Evolutionary conservation across 2,329 filamentous ascomycete species (phyloP).

Genomic region (Paraphoma chrysanthemicola): DNA sequence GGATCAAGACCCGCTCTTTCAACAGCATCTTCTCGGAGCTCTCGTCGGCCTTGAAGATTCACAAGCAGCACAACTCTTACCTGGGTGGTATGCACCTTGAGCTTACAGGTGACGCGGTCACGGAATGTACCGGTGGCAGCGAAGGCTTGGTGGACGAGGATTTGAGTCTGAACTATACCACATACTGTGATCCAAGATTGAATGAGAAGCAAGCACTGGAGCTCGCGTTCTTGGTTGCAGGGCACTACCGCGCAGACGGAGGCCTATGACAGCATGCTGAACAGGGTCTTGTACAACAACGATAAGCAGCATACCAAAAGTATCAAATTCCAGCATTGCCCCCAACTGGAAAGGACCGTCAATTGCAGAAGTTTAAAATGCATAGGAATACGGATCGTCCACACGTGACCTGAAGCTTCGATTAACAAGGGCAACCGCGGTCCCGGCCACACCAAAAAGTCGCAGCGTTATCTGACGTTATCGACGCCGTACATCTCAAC

Average conservation of each 20-base stretch:
- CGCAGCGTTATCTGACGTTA: constrained; percentile 28
- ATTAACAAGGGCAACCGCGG: too few relatives aligned
- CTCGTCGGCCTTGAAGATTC: constrained; percentile 80
- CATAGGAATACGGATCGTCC: background rate
- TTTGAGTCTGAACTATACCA: constrained; percentile 88
- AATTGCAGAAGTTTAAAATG: background rate
- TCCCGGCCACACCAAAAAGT: constrained; percentile 5
- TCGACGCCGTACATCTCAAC: constrained; percentile 32
- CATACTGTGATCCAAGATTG: constrained; percentile 91
- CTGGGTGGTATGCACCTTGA: constrained; percentile 95
- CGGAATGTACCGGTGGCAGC: constrained; percentile 91
- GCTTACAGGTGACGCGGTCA: constrained; percentile 93
- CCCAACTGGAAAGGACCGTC: background rate
- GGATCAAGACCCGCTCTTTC: constrained; percentile 93
- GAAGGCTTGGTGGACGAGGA: constrained; percentile 88
- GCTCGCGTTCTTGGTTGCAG: constrained; percentile 90
- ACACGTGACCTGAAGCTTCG: constrained; percentile 6
- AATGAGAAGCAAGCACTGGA: constrained; percentile 99
- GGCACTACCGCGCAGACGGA: constrained; percentile 68
- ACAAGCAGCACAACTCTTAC: constrained; percentile 82
- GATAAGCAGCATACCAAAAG: constrained; percentile 5
- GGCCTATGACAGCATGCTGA: constrained; percentile 8
- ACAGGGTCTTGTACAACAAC: background rate
- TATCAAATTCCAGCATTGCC: background rate
- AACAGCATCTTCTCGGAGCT: constrained; percentile 88